Conservation (phyloP, 805 yeast genomes). For the Nakazawaea ishiwadae region DNA sequence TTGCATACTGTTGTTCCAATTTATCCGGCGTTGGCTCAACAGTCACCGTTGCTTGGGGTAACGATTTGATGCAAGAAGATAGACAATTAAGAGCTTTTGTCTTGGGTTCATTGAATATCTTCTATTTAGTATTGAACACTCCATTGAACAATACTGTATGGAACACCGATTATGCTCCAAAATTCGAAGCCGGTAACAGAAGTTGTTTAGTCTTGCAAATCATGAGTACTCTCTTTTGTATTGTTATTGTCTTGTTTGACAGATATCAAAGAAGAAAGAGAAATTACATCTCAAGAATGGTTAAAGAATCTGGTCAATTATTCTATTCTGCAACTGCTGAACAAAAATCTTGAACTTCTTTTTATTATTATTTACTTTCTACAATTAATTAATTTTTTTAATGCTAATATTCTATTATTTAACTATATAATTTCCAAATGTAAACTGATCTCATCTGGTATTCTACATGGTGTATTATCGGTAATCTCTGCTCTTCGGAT, state of each 20-base stretch:
- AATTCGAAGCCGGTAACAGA: slow-evolving; percentile 38
- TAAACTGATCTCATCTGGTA: no score
- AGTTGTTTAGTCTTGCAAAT: slow-evolving; percentile 2
- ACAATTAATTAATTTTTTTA: no score
- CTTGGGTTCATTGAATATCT: slow-evolving; percentile 62
- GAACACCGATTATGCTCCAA: slow-evolving; percentile 47
- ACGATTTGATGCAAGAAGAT: slow-evolving; percentile 41
- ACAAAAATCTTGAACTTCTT: no score
- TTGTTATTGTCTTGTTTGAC: slow-evolving; percentile 7
- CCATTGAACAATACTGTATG: slow-evolving; percentile 59
- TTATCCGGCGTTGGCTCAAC: slow-evolving; percentile 35
- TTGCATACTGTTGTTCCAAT: slow-evolving; percentile 41
- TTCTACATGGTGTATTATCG: no score
- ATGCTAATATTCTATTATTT: no score
- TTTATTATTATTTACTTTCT: no score
- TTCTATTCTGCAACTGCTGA: neutral
- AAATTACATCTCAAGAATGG: neutral
- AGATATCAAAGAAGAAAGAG: slow-evolving; percentile 11
- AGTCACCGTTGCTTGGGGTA: slow-evolving; percentile 37
- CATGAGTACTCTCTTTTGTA: slow-evolving; percentile 7
- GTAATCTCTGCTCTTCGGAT: neutral
- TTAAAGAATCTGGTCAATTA: neutral
- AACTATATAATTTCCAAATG: no score
- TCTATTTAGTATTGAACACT: slow-evolving; percentile 55
- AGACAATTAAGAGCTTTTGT: slow-evolving; percentile 60